Percentiles rank a stretch among this genome's conserved stretches.
Evolutionary conservation across 768 basidiomycete genomes (phyloP).

Genomic region (Termitomyces bulborhizus): DNA sequence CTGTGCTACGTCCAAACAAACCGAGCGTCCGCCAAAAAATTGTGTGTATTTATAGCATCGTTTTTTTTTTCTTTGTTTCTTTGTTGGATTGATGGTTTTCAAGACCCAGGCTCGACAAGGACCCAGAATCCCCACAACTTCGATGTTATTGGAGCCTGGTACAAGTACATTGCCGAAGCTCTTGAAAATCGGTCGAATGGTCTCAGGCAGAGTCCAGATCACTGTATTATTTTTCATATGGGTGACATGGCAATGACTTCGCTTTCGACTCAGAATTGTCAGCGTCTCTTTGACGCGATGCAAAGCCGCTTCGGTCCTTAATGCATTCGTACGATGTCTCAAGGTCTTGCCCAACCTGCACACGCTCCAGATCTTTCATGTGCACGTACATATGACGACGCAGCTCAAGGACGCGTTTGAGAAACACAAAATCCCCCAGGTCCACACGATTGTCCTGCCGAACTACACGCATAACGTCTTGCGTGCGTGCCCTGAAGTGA

Average conservation of each 20-base stretch:
- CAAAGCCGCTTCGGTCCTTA: conserved; percentile 16
- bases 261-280: conserved; percentile 11
- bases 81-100: too few relatives aligned
- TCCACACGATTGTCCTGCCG: conserved; percentile 20
- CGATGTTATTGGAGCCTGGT: conserved; percentile 16
- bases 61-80: too few relatives aligned
- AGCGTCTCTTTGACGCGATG: conserved; percentile 24
- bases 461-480: conserved; percentile 23
- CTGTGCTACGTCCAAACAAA: conserved; percentile 14
- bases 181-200: conserved; percentile 20
- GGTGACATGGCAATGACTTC: neutral
- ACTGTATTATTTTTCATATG: neutral
- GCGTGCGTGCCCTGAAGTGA: conserved; percentile 23
- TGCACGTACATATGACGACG: conserved; percentile 24
- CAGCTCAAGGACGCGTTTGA: conserved; percentile 15
- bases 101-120: too few relatives aligned
- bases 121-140: too few relatives aligned
- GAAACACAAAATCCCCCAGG: too few relatives aligned
- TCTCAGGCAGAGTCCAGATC: conserved; percentile 15
- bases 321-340: conserved; percentile 21
- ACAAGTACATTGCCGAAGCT: conserved; percentile 16
- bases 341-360: conserved; percentile 18
- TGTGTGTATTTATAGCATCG: too few relatives aligned
- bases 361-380: conserved; percentile 24
- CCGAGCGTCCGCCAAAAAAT: neutral